Percentiles rank a stretch among this genome's conserved stretches.
Evolutionary conservation across 1,284 basidiomycete species (phyloP).

Genomic region (Anthracocystis walkeri): DNA sequence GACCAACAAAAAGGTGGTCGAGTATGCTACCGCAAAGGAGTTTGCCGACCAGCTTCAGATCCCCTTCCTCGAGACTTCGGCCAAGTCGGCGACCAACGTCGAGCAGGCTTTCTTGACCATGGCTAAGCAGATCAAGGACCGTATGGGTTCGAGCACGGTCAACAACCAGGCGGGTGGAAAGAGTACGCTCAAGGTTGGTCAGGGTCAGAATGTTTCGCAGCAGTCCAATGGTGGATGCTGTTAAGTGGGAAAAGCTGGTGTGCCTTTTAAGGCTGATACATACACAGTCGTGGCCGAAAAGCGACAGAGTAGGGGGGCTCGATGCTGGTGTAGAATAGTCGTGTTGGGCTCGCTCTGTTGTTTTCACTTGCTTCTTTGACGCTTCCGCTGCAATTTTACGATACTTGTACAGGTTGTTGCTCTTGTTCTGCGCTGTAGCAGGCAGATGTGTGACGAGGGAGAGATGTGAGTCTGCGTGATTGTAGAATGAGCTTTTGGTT

Average conservation of each 20-base stretch:
- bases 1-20: constrained; percentile 98
- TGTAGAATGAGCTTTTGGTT: background rate
- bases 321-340: constrained; percentile 10
- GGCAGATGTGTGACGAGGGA: background rate
- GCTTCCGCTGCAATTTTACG: constrained; percentile 7
- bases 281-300: background rate
- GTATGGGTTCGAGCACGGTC: constrained; percentile 67
- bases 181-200: constrained; percentile 67
- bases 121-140: constrained; percentile 71
- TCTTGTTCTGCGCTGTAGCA: background rate
- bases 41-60: constrained; percentile 69
- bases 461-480: background rate
- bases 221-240: constrained; percentile 66
- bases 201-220: constrained; percentile 65
- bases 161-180: constrained; percentile 65
- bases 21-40: constrained; percentile 94
- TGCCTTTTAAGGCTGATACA: background rate
- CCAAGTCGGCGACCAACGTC: constrained; percentile 72
- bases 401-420: constrained; percentile 4
- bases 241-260: constrained; percentile 21
- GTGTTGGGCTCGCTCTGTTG: background rate
- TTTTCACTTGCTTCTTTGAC: background rate
- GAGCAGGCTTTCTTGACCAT: constrained; percentile 72
- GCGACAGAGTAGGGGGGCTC: background rate
- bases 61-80: constrained; percentile 71